These are phyloP conservation scores for Gossypium rotundifolium DNA, from an alignment of 345 rosid species.

Conservation along the genomic window DNA sequence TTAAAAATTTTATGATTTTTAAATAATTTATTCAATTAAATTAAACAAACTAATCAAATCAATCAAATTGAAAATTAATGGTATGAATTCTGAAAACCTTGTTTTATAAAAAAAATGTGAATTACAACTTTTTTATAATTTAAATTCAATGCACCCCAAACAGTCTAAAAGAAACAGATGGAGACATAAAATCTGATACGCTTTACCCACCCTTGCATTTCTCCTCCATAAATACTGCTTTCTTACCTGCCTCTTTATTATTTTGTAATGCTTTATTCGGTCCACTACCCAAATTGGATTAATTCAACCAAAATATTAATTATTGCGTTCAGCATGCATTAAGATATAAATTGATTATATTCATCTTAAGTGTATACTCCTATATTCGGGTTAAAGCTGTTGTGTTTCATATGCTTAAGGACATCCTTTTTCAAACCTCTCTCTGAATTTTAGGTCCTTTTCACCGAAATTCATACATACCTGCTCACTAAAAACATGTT, in stretches of 20 bases:
- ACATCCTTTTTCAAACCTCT: neutral
- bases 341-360: too few relatives aligned
- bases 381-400: neutral
- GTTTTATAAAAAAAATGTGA: too few relatives aligned
- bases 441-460: neutral
- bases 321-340: too few relatives aligned
- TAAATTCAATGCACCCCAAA: neutral
- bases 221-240: neutral
- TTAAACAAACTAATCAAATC: accelerated
- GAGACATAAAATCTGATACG: slow-evolving; percentile 1
- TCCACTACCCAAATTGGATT: neutral
- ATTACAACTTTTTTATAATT: neutral
- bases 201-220: neutral
- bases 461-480: slow-evolving; percentile 1
- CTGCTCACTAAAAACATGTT: neutral
- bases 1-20: too few relatives aligned
- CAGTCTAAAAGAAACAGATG: neutral
- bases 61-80: too few relatives aligned
- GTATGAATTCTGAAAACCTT: too few relatives aligned
- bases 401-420: neutral
- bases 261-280: neutral
- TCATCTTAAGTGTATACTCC: too few relatives aligned
- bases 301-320: neutral
- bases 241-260: neutral
- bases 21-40: too few relatives aligned